A percentile compares a stretch with the other conserved stretches of the same genome.
phyloP scores from a whole-genome alignment of 2,329 filamentous ascomycete genomes.

The Dendrostoma leiphaemia region DNA sequence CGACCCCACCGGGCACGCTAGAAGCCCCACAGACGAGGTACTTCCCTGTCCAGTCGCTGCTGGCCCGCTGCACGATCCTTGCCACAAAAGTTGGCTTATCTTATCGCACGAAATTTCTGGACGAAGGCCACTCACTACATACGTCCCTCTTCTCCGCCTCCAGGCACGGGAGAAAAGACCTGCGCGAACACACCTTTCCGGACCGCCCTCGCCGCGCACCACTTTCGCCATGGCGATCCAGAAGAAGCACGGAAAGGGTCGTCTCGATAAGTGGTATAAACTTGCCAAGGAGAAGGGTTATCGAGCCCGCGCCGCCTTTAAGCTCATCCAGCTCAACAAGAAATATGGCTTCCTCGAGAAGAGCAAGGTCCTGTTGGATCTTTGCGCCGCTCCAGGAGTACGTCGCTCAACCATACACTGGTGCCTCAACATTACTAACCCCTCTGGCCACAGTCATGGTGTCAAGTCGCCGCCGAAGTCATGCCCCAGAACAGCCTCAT shows the following conservation, averaged over 20 bases:
- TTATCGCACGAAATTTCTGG: background rate
- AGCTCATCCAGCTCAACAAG: constrained; percentile 97
- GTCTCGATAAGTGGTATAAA: constrained; percentile 98
- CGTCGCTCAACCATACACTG: no score
- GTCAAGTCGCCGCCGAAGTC: constrained; percentile 90
- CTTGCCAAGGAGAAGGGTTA: constrained; percentile 99
- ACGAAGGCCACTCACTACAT: no score
- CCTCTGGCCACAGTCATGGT: constrained; percentile 70
- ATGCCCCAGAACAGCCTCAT: constrained; percentile 92
- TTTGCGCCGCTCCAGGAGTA: constrained; percentile 93
- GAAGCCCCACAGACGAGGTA: background rate
- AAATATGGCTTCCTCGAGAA: constrained; percentile 98
- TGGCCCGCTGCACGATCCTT: background rate
- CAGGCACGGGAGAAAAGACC: no score
- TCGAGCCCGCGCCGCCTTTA: constrained; percentile 92
- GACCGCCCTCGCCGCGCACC: background rate
- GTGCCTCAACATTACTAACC: no score
- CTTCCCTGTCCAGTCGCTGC: no score
- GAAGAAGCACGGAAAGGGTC: constrained; percentile 98
- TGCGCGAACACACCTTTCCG: background rate
- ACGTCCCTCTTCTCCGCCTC: no score
- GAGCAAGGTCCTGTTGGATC: constrained; percentile 93
- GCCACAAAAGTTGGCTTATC: background rate
- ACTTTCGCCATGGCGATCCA: constrained; percentile 77
- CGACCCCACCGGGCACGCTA: background rate